Evolutionary conservation across 768 basidiomycete genomes (phyloP), one percentile per base, ranked within the genome.

Genomic region (Boletales sp.): DNA sequence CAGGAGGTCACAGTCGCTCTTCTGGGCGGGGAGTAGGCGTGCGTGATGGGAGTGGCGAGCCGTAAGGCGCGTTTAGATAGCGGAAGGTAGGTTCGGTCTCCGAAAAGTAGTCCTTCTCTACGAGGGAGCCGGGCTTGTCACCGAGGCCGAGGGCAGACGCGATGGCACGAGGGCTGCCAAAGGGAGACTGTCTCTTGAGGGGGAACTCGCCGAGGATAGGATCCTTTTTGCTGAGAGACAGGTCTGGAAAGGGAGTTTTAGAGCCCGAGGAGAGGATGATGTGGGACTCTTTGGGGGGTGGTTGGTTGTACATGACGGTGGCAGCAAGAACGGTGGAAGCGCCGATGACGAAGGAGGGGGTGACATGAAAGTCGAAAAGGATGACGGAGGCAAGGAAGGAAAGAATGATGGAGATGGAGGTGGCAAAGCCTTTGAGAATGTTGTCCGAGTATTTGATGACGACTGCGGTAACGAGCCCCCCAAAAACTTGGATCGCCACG

Each of bases 391-490:
- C 92, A 51, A 95, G 80, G 82, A 95, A 99, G 45, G 93, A 94
- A 36, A 98, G 73, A 49, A 98, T 84, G 71, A 98, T 99, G 54
- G 88, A 89, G 38, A 98, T 78, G 55, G 84, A 87, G 2, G 95
- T 99, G 5, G 95, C 95, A 61, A 99, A 99, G n/a, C 95, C 95
- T 66, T 96, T 95, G 62, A 91, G 75, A 59, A 90, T 91, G 66
- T 96, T 97, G 70, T 94, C 92, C 49, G 90, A 89, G 64, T 97
- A 95, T 67, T 94, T 92, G 78, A 98, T 98, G 51, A 98, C 96
- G 30, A 98, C 68, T 2, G 96, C 95, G 5, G 95, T 98, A 54
- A 97, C 69, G 40, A 98, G 75, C 1, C 96, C 95, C 28, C 96
- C 96, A 51, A 94, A 78, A 34, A 96, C 94, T 69, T 98, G 94